Evolutionary conservation across 2,329 filamentous ascomycete genomes (phyloP).

Genomic region (Aspergillus piperis): DNA sequence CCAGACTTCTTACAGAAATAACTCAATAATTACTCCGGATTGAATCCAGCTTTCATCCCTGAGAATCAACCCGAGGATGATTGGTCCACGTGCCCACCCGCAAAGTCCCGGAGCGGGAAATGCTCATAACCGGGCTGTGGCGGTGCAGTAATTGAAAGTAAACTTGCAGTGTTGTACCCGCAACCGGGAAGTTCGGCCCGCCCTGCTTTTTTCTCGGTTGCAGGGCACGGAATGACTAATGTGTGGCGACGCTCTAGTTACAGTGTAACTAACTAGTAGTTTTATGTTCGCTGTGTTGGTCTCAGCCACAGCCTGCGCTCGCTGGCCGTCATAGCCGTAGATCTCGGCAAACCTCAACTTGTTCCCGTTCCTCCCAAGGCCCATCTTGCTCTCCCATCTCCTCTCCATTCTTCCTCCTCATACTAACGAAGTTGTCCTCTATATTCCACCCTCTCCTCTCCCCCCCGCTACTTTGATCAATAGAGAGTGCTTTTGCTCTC

Average conservation of each 20-base stretch:
- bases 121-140: constrained; percentile 26
- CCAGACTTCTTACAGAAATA: neutral
- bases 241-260: neutral
- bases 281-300: too few relatives aligned
- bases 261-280: too few relatives aligned
- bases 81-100: constrained; percentile 14
- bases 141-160: constrained; percentile 15
- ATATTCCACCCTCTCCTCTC: constrained; percentile 6
- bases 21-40: neutral
- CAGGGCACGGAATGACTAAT: neutral
- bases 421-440: constrained; percentile 4
- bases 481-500: constrained; percentile 39
- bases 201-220: constrained; percentile 1
- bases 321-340: constrained; percentile 31
- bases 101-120: constrained; percentile 25
- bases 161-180: neutral
- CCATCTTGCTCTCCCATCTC: constrained; percentile 11
- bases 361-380: neutral
- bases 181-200: constrained; percentile 12
- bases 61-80: neutral
- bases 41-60: neutral
- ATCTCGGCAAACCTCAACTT: constrained; percentile 20
- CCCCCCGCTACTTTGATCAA: constrained; percentile 13
- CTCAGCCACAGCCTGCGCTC: constrained; percentile 20
- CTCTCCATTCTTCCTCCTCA: constrained; percentile 8